Evolutionary conservation across 1,284 basidiomycete genomes (phyloP).

Genomic region (Laetiporus sulphureus): DNA sequence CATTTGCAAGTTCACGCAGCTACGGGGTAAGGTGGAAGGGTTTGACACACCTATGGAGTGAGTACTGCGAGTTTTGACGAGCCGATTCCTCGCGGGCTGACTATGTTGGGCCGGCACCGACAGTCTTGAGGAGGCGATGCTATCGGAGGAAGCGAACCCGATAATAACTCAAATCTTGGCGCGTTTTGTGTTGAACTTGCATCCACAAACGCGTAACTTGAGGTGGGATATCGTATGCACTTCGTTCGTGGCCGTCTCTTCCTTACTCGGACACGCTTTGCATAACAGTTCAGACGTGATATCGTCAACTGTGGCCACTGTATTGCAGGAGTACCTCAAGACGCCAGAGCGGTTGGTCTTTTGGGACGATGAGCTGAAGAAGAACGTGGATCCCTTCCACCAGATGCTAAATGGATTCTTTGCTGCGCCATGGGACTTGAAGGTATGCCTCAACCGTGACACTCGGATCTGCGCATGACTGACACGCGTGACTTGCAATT

Average conservation of each 20-base stretch:
- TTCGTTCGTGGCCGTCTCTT: conserved; percentile 21
- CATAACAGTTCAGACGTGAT: conserved; percentile 64
- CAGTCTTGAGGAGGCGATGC: conserved; percentile 72
- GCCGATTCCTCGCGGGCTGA: conserved; percentile 2
- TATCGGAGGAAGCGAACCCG: conserved; percentile 60
- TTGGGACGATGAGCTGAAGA: conserved; percentile 61
- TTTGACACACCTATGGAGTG: conserved; percentile 75
- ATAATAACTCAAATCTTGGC: conserved; percentile 64
- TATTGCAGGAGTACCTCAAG: conserved; percentile 67
- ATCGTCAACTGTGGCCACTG: conserved; percentile 56
- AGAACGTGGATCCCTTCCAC: conserved; percentile 67
- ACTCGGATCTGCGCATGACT: conserved; percentile 4
- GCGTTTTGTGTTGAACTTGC: conserved; percentile 71
- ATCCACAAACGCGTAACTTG: conserved; percentile 78
- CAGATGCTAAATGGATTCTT: conserved; percentile 62
- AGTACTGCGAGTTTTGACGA: conserved; percentile 26
- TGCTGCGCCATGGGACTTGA: conserved; percentile 67
- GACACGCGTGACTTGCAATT: conserved; percentile 1
- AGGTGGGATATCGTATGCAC: conserved; percentile 47
- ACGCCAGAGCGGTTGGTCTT: conserved; percentile 66
- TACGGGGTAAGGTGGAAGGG: conserved; percentile 68
- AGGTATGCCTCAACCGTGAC: conserved; percentile 42
- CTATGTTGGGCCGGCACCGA: background rate
- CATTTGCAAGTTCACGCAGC: conserved; percentile 71
- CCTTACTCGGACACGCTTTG: conserved; percentile 28